Conservation (phyloP, 768 basidiomycete species). For the Suillus discolor region DNA sequence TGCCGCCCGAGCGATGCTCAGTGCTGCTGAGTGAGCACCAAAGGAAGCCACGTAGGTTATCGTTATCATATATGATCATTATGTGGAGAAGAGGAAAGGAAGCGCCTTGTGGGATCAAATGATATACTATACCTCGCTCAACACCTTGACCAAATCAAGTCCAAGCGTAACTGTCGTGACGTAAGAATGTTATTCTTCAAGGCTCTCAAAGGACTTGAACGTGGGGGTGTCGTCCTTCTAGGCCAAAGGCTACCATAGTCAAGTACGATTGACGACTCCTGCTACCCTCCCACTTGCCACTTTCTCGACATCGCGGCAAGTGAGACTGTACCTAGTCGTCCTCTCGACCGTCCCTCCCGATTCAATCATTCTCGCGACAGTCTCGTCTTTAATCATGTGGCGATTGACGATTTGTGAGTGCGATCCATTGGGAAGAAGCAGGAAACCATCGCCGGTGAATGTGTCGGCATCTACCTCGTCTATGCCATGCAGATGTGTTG, state of each 20-base stretch:
- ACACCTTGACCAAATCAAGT: not conserved
- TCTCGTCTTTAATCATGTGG: conserved; percentile 46
- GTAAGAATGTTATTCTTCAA: not conserved
- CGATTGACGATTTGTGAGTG: conserved; percentile 58
- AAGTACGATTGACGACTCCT: not conserved
- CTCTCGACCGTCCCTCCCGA: conserved; percentile 59
- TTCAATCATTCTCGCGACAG: conserved; percentile 39
- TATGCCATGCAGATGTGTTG: conserved; percentile 81
- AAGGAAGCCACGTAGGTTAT: not conserved
- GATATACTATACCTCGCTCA: not conserved
- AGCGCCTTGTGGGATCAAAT: not conserved
- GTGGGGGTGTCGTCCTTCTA: not conserved
- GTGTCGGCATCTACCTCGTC: conserved; percentile 55
- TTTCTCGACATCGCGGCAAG: conserved; percentile 80
- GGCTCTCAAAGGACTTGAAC: not conserved
- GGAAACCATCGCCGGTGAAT: conserved; percentile 29
- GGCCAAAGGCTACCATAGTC: not conserved
- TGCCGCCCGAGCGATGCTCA: conserved; percentile 24
- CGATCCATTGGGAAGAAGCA: conserved; percentile 29
- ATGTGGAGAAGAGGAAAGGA: not conserved
- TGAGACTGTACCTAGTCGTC: conserved; percentile 74
- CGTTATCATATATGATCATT: not conserved
- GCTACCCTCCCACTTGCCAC: conserved; percentile 35
- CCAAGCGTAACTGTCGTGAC: not conserved
- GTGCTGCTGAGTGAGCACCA: conserved; percentile 24